These are phyloP conservation scores for Penicillium atrosanguineum DNA, from an alignment of 495 filamentous ascomycete species.

Conservation along the genomic window DNA sequence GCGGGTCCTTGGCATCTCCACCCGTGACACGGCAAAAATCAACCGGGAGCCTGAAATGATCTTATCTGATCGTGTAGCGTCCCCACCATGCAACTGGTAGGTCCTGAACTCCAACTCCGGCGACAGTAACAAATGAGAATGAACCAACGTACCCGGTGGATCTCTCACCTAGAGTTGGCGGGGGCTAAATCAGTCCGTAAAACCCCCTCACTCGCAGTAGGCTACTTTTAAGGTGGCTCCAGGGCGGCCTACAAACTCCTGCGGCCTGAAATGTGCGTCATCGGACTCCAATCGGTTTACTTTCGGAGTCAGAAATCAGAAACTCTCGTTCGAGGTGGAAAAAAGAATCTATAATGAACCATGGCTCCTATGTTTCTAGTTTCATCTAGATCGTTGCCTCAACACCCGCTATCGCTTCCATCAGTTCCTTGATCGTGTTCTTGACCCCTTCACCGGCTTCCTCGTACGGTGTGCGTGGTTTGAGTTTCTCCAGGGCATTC, in stretches of 20 bases:
- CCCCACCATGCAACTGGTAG: conserved; percentile 12
- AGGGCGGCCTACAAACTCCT: neutral
- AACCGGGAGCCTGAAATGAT: conserved; percentile 13
- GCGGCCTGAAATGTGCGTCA: neutral
- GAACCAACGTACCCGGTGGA: conserved; percentile 3
- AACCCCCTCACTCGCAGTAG: conserved; percentile 6
- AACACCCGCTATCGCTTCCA: conserved; percentile 48
- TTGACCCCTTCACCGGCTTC: conserved; percentile 47
- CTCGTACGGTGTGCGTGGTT: conserved; percentile 58
- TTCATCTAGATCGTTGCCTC: conserved; percentile 34
- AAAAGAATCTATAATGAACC: neutral
- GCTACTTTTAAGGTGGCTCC: neutral
- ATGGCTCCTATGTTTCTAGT: neutral
- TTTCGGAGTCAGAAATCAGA: neutral
- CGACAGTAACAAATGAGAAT: conserved; percentile 11
- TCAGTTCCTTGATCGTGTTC: conserved; percentile 41
- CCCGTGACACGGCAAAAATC: neutral
- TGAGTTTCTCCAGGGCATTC: conserved; percentile 52
- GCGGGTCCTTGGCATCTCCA: neutral
- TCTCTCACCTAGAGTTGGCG: conserved; percentile 14
- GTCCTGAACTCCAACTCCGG: conserved; percentile 8
- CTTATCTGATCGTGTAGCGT: conserved; percentile 30
- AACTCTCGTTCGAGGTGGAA: neutral
- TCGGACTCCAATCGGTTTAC: neutral
- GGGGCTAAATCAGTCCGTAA: conserved; percentile 1